Conservation (phyloP, 495 filamentous ascomycete genomes). For the Penicillium antarcticum region DNA sequence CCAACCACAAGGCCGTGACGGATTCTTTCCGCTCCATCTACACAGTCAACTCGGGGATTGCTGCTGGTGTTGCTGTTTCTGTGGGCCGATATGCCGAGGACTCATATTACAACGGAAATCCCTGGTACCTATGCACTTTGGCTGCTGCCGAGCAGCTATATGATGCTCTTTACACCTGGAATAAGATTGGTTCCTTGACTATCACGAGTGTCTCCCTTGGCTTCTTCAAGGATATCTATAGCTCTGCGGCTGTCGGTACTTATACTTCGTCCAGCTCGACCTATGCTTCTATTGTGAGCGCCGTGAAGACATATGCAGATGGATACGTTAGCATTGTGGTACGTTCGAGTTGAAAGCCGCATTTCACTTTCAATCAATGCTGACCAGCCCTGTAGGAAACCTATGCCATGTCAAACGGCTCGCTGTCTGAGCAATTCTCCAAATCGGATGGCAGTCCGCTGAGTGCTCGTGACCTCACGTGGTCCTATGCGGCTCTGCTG, state of each 20-base stretch:
- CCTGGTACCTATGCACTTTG: slow-evolving; percentile 63
- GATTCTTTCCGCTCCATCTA: slow-evolving; percentile 61
- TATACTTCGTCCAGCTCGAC: slow-evolving; percentile 43
- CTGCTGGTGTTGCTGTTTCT: slow-evolving; percentile 47
- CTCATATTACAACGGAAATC: slow-evolving; percentile 64
- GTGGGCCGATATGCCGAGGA: slow-evolving; percentile 74
- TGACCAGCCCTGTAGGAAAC: slow-evolving; percentile 21
- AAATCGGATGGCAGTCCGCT: slow-evolving; percentile 46
- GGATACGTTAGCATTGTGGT: slow-evolving; percentile 56
- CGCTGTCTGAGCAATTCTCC: slow-evolving; percentile 59
- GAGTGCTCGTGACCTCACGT: slow-evolving; percentile 54
- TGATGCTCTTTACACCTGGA: slow-evolving; percentile 59
- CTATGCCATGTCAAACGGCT: slow-evolving; percentile 48
- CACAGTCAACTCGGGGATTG: slow-evolving; percentile 51
- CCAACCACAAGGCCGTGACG: slow-evolving; percentile 61
- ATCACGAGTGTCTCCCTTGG: slow-evolving; percentile 51
- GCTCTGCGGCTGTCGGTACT: slow-evolving; percentile 47
- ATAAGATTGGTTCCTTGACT: slow-evolving; percentile 45
- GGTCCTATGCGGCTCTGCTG: slow-evolving; percentile 51
- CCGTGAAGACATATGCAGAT: slow-evolving; percentile 61
- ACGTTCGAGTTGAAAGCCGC: background rate
- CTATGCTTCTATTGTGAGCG: slow-evolving; percentile 49
- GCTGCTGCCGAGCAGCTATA: slow-evolving; percentile 66
- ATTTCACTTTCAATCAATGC: background rate
- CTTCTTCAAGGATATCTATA: slow-evolving; percentile 56